phyloP scores from a whole-genome alignment of 306 rosid genomes.

The Parietaria judaica region DNA sequence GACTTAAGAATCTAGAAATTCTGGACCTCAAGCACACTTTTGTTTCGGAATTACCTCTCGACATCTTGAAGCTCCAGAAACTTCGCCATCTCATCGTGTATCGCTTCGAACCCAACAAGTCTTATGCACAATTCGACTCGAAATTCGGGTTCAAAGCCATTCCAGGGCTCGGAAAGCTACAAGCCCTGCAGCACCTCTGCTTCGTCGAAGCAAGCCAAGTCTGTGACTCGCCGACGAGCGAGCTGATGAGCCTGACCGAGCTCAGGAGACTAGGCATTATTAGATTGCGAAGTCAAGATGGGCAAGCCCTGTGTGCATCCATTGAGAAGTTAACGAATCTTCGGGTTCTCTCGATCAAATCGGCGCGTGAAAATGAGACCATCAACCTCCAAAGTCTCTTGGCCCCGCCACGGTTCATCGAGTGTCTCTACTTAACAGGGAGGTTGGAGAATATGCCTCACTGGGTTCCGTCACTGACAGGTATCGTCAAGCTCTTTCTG shows the following conservation, averaged over 20 bases:
- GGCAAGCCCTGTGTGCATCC: conserved; percentile 26
- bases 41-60: conserved; percentile 30
- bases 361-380: conserved; percentile 17
- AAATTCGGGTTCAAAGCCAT: conserved; percentile 23
- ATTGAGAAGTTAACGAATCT: conserved; percentile 16
- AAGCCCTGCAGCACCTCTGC: conserved; percentile 30
- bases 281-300: conserved; percentile 20
- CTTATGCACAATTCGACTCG: conserved; percentile 9
- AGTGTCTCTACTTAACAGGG: conserved; percentile 34
- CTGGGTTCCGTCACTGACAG: conserved; percentile 29
- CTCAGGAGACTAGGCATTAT: conserved; percentile 29
- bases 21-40: conserved; percentile 30
- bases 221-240: conserved; percentile 9
- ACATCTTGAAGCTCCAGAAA: conserved; percentile 24
- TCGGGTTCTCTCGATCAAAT: conserved; percentile 19
- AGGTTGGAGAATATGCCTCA: conserved; percentile 26
- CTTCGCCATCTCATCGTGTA: conserved; percentile 34
- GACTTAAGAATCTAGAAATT: conserved; percentile 26
- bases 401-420: conserved; percentile 30
- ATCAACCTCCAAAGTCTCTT: conserved; percentile 28
- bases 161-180: conserved; percentile 18
- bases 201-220: conserved; percentile 18
- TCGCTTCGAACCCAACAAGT: conserved; percentile 13
- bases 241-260: conserved; percentile 24
- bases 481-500: conserved; percentile 22